These are phyloP conservation scores for Penicillium sp. DNA, from an alignment of 2,329 filamentous ascomycete species.

Conservation along the genomic window DNA sequence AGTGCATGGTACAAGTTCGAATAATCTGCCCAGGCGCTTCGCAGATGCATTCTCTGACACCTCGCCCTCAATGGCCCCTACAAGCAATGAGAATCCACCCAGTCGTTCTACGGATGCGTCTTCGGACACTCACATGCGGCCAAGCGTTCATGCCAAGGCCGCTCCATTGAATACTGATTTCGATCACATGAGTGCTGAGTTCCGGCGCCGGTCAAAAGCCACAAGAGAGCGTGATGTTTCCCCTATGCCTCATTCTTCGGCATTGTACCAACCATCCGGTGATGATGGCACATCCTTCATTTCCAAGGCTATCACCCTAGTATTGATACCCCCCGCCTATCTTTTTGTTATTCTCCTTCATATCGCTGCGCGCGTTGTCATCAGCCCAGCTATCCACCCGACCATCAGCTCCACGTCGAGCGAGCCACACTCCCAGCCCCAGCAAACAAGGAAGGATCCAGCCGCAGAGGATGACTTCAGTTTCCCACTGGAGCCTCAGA, in stretches of 20 bases:
- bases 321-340: constrained; percentile 71
- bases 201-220: constrained; percentile 50
- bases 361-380: constrained; percentile 66
- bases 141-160: constrained; percentile 21
- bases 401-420: constrained; percentile 17
- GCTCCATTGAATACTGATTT: constrained; percentile 22
- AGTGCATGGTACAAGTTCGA: neutral
- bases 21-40: neutral
- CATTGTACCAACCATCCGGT: constrained; percentile 49
- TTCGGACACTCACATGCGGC: neutral
- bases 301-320: constrained; percentile 65
- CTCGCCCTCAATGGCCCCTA: neutral
- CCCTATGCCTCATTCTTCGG: constrained; percentile 59
- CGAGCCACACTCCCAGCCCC: constrained; percentile 13
- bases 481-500: constrained; percentile 29
- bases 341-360: constrained; percentile 70
- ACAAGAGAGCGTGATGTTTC: constrained; percentile 52
- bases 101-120: constrained; percentile 4
- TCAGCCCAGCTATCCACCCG: constrained; percentile 24
- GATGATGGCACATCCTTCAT: constrained; percentile 58
- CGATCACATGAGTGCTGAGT: constrained; percentile 26
- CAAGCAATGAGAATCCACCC: neutral
- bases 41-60: neutral
- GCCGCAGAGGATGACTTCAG: constrained; percentile 34
- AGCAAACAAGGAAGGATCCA: constrained; percentile 12